Evolutionary conservation across 306 rosid genomes (phyloP), one percentile per base, ranked within the genome.

Genomic region (Casuarina cunninghamiana): DNA sequence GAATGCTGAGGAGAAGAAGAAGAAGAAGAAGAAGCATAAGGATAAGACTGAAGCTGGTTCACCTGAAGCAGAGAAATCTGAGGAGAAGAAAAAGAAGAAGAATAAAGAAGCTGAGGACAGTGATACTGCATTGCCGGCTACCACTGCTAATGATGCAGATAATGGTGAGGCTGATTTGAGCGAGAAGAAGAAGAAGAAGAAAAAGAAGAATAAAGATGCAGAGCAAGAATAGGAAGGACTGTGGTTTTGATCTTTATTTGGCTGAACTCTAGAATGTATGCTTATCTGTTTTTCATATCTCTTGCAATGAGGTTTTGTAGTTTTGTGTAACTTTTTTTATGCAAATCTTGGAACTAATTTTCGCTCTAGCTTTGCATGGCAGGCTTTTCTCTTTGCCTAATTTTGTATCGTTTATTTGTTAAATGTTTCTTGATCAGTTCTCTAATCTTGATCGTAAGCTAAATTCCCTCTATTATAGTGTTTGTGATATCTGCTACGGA

Each of bases 11-110:
- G 86, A 55, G 66, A 81, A 78, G 72, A 68, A 60, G 72, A 79
- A 77, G 72, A 79, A 77, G 79, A 85, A 79, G 37, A 84, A 83
- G 82, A 70, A 80, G 55, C 67, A 71, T 53, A 75, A 79, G 72
- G 87, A 85, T 65, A 78, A 87, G 63, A 77, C 3, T 3, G 91
- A 87, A 53, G 87, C 76, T 26, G 86, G 48, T 53, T 85, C 86
- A 1, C 89, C 90, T 0, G 87, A 73, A 57, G 7, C 76, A 51
- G 91, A 80, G 51, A 90, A 89, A 83, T 84, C 90, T 7, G 96
- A 90, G 88, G 88, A 89, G 89, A 88, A 90, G 79, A 91, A 91
- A 74, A 84, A 89, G 80, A 89, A 87, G 86, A 90, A 90, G 43
- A 86, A 84, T 43, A 93, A 93, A 54, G 90, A 80, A 0, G 80